These are phyloP conservation scores for Purpureocillium takamizusanense DNA, from an alignment of 2,329 filamentous ascomycete genomes.

Conservation along the genomic window DNA sequence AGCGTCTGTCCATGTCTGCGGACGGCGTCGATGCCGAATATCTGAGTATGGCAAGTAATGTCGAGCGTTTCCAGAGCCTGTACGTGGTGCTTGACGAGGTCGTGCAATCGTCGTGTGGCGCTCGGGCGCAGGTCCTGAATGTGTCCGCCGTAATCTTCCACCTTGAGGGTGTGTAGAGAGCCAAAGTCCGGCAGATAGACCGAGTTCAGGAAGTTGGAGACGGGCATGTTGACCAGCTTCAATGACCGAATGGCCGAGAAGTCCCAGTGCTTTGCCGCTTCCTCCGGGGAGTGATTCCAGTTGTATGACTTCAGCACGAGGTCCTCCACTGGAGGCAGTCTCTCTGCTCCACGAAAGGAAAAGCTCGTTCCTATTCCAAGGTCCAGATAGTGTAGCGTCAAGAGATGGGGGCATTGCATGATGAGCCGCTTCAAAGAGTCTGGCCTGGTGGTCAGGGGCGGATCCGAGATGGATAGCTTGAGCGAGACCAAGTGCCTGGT, in stretches of 20 bases:
- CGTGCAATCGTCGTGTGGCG: constrained; percentile 27
- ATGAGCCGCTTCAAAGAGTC: constrained; percentile 34
- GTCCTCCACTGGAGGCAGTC: constrained; percentile 31
- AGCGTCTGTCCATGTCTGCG: constrained; percentile 28
- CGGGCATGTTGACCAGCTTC: constrained; percentile 32
- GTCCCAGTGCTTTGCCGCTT: constrained; percentile 34
- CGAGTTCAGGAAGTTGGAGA: constrained; percentile 34
- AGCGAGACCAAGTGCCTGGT: constrained; percentile 28
- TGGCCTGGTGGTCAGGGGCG: constrained; percentile 30
- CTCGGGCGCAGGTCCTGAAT: constrained; percentile 25
- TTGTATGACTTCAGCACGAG: constrained; percentile 37
- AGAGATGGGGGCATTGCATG: constrained; percentile 22
- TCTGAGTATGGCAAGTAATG: constrained; percentile 30
- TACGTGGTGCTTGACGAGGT: constrained; percentile 28
- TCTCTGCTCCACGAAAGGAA: constrained; percentile 26
- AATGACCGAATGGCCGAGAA: constrained; percentile 32
- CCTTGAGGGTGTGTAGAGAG: constrained; percentile 25
- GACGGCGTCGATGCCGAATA: constrained; percentile 31
- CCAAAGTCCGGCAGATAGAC: constrained; percentile 26
- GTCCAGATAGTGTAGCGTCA: constrained; percentile 33
- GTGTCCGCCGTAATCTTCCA: constrained; percentile 37
- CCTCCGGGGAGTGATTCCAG: constrained; percentile 32
- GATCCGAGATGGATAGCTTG: constrained; percentile 27
- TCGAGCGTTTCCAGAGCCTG: constrained; percentile 25
- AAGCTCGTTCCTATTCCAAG: constrained; percentile 36